A percentile compares a stretch with the other conserved stretches of the same genome.
Conservation (phyloP, 2,329 filamentous ascomycete species). For the Beauveria asiatica region DNA sequence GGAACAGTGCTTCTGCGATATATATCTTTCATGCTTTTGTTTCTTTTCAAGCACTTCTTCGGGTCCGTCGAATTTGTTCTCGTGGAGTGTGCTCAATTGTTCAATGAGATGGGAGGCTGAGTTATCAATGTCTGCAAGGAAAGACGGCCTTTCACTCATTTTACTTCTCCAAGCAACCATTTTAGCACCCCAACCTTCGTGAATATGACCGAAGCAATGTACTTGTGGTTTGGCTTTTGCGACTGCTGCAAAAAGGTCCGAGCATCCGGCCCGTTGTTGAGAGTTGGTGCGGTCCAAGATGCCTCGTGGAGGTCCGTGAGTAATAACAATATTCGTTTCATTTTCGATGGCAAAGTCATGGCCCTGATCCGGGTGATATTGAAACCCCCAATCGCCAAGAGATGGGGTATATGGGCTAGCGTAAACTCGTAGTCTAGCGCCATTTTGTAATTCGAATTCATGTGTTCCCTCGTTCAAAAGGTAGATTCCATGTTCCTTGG, state of each 20-base stretch:
- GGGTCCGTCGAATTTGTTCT: background rate
- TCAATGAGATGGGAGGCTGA: slow-evolving; percentile 27
- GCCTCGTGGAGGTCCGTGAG: slow-evolving; percentile 29
- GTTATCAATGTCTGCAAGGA: slow-evolving; percentile 42
- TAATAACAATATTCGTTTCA: slow-evolving; percentile 24
- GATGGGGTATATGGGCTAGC: slow-evolving; percentile 38
- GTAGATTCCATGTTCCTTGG: slow-evolving; percentile 24
- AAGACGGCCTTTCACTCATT: slow-evolving; percentile 24
- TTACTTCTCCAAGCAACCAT: slow-evolving; percentile 36
- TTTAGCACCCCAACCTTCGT: slow-evolving; percentile 29
- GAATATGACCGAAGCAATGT: slow-evolving; percentile 30
- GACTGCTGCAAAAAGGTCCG: slow-evolving; percentile 23
- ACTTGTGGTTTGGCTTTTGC: slow-evolving; percentile 22
- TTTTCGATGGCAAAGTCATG: slow-evolving; percentile 21
- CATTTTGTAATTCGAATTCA: slow-evolving; percentile 30
- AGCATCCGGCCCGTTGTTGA: slow-evolving; percentile 22
- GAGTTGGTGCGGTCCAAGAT: slow-evolving; percentile 31
- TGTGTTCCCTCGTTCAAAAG: slow-evolving; percentile 36
- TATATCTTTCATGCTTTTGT: background rate
- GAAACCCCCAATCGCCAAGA: slow-evolving; percentile 32
- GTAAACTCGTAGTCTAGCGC: slow-evolving; percentile 33
- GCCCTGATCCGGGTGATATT: slow-evolving; percentile 25
- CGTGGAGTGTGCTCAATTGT: background rate
- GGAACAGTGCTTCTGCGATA: background rate
- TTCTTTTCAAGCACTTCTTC: background rate